phyloP scores from a whole-genome alignment of 1,284 basidiomycete genomes.

The Mycosarcoma mackinlayi region DNA sequence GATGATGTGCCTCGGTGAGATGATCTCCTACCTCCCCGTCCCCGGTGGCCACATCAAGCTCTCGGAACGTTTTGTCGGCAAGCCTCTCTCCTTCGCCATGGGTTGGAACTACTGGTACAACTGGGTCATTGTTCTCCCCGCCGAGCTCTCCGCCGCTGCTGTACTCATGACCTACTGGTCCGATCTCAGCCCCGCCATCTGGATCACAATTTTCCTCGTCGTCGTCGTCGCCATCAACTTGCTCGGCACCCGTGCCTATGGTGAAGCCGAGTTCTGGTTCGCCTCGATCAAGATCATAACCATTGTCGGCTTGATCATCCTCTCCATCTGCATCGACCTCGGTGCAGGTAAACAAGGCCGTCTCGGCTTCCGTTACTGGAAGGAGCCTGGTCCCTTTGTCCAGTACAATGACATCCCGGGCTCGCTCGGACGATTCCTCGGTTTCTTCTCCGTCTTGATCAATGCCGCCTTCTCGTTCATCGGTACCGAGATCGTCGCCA shows the following conservation, averaged over 20 bases:
- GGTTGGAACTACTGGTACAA: constrained; percentile 75
- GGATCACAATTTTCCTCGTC: constrained; percentile 80
- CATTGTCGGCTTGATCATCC: constrained; percentile 64
- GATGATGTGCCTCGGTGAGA: constrained; percentile 70
- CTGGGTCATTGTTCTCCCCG: constrained; percentile 74
- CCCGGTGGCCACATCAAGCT: constrained; percentile 81
- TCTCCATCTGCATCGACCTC: constrained; percentile 60
- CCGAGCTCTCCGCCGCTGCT: constrained; percentile 80
- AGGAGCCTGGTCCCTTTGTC: constrained; percentile 69
- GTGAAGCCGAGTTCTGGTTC: constrained; percentile 70
- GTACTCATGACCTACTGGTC: constrained; percentile 82
- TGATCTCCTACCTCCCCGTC: constrained; percentile 73
- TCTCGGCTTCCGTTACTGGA: constrained; percentile 61
- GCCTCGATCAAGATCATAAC: constrained; percentile 65
- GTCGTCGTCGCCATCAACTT: constrained; percentile 81
- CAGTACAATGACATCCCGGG: constrained; percentile 71
- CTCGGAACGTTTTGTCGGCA: constrained; percentile 81
- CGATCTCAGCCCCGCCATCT: constrained; percentile 75
- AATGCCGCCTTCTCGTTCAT: constrained; percentile 83
- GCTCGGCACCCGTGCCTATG: constrained; percentile 72
- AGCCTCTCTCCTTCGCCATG: constrained; percentile 75
- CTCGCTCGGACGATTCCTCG: constrained; percentile 69
- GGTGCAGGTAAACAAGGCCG: constrained; percentile 54
- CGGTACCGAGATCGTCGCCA: constrained; percentile 86
- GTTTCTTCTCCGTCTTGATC: constrained; percentile 67